Percentiles rank a stretch among this genome's conserved stretches.
phyloP scores from a whole-genome alignment of 495 filamentous ascomycete genomes.

The Recurvomyces mirabilis region DNA sequence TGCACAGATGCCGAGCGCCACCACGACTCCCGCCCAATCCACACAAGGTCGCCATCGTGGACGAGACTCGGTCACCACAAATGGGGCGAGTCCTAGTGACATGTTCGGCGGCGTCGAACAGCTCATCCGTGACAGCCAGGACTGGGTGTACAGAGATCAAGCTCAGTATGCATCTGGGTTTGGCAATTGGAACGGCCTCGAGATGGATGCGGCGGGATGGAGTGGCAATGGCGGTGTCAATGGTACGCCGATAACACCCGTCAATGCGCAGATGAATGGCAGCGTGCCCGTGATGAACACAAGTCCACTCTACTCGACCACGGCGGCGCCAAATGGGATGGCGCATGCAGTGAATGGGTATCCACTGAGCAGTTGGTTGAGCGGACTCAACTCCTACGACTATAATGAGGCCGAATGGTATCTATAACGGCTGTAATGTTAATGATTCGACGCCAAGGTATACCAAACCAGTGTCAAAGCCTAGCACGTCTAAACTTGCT shows the following conservation, averaged over 20 bases:
- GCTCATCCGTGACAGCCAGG: constrained; percentile 31
- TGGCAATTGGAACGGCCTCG: constrained; percentile 28
- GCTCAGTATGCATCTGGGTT: constrained; percentile 29
- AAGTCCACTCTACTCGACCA: neutral
- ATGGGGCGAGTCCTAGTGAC: constrained; percentile 22
- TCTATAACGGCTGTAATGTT: constrained; percentile 11
- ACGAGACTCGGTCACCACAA: constrained; percentile 4
- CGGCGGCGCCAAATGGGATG: neutral
- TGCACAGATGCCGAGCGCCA: constrained; percentile 8
- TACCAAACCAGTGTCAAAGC: no score
- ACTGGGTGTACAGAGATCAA: constrained; percentile 32
- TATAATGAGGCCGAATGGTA: constrained; percentile 21
- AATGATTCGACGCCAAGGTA: no score
- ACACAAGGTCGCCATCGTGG: constrained; percentile 1
- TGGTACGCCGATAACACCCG: neutral
- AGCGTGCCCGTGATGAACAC: neutral
- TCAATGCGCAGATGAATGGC: neutral
- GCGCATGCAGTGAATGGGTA: constrained; percentile 5
- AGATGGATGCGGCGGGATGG: constrained; percentile 9
- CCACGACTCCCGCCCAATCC: constrained; percentile 1
- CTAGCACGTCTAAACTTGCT: no score
- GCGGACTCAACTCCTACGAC: constrained; percentile 3
- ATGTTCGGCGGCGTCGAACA: constrained; percentile 33
- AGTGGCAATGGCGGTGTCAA: neutral
- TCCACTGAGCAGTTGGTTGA: neutral